phyloP scores from a whole-genome alignment of 1,284 basidiomycete genomes.

The Ustilago xerochloae region DNA sequence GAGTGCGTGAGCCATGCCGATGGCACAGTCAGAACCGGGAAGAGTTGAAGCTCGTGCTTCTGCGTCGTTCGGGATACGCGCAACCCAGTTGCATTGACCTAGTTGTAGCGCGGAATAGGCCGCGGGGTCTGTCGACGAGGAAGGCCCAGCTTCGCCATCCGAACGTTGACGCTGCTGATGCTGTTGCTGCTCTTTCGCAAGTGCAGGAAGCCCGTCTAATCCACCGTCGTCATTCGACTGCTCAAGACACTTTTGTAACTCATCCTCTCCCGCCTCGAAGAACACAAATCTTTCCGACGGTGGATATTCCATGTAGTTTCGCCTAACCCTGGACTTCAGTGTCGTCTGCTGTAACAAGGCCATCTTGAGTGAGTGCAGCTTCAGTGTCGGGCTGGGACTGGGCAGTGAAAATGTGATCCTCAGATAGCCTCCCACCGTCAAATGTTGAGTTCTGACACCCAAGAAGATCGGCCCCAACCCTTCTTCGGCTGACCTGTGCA shows the following conservation, averaged over 20 bases:
- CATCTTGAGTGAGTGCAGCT: constrained; percentile 42
- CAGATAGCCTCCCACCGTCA: constrained; percentile 53
- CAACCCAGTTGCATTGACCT: constrained; percentile 48
- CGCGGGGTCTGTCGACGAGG: not conserved
- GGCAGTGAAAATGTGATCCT: constrained; percentile 46
- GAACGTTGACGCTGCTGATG: constrained; percentile 2
- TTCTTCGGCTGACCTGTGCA: constrained; percentile 38
- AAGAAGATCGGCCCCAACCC: constrained; percentile 45
- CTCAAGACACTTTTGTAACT: constrained; percentile 27
- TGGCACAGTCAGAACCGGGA: constrained; percentile 42
- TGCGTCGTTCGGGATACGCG: constrained; percentile 41
- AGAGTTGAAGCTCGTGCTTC: constrained; percentile 43
- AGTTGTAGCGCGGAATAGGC: not conserved
- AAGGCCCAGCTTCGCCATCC: not conserved
- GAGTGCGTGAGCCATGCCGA: constrained; percentile 43
- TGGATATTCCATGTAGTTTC: constrained; percentile 33
- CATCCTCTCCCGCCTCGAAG: constrained; percentile 36
- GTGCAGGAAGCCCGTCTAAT: constrained; percentile 28
- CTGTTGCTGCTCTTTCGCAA: constrained; percentile 32
- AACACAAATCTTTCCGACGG: constrained; percentile 46
- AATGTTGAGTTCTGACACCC: constrained; percentile 43
- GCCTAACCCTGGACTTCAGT: constrained; percentile 43
- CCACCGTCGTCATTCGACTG: not conserved
- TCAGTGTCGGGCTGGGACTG: constrained; percentile 33
- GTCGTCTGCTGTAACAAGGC: constrained; percentile 46